These are phyloP conservation scores for Paracoccidioides brasiliensis DNA, from an alignment of 2,329 filamentous ascomycete genomes.

Conservation along the genomic window DNA sequence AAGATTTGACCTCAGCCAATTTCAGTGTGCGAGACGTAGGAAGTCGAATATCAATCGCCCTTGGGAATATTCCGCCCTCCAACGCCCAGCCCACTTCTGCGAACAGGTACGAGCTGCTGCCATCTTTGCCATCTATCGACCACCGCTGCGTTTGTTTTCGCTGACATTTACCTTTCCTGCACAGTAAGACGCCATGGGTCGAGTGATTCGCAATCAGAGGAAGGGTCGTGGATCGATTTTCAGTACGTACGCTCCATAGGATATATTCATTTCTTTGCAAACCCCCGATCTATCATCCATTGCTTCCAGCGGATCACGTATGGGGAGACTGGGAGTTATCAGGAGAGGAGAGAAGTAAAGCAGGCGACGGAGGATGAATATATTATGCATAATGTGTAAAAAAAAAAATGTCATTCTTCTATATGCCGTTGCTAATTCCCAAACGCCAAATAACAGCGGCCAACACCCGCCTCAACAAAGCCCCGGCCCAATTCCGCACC, in stretches of 20 bases:
- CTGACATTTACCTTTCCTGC: slow-evolving; percentile 22
- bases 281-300: not conserved
- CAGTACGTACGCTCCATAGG: slow-evolving; percentile 43
- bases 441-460: slow-evolving; percentile 40
- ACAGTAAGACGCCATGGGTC: slow-evolving; percentile 44
- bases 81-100: slow-evolving; percentile 29
- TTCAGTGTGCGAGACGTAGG: slow-evolving; percentile 15
- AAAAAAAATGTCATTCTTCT: slow-evolving; percentile 6
- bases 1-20: slow-evolving; percentile 16
- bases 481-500: slow-evolving; percentile 85
- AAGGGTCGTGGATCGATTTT: slow-evolving; percentile 68
- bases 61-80: slow-evolving; percentile 1
- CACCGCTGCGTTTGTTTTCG: slow-evolving; percentile 9
- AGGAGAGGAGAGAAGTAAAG: slow-evolving; percentile 1
- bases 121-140: slow-evolving; percentile 8
- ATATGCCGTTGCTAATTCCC: not conserved
- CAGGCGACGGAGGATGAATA: not conserved
- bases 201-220: slow-evolving; percentile 66
- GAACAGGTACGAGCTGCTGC: slow-evolving; percentile 28
- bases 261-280: slow-evolving; percentile 12
- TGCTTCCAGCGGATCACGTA: not conserved
- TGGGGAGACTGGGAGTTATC: not conserved
- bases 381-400: not conserved
- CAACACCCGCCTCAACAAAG: slow-evolving; percentile 88
- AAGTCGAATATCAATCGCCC: slow-evolving; percentile 25